phyloP scores from a whole-genome alignment of 441 rosid genomes.

The Eutrema salsugineum region DNA sequence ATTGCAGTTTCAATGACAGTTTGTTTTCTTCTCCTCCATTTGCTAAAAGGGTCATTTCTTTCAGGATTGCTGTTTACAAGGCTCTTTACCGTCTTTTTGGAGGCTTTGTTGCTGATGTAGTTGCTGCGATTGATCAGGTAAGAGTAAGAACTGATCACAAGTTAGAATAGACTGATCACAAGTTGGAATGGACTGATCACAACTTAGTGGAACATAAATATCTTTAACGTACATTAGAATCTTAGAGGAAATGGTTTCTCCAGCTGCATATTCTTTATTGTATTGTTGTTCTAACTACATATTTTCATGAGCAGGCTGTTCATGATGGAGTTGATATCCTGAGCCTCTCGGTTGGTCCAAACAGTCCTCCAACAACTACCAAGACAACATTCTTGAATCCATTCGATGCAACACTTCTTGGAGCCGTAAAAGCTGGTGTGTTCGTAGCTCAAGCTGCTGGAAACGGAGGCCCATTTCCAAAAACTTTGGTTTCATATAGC shows the following conservation, averaged over 20 bases:
- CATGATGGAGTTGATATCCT: slow-evolving; percentile 95
- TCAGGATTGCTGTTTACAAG: slow-evolving; percentile 96
- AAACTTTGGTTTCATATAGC: slow-evolving; percentile 86
- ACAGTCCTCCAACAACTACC: slow-evolving; percentile 87
- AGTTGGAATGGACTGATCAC: neutral
- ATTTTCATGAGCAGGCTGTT: slow-evolving; percentile 66
- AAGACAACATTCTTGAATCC: slow-evolving; percentile 88
- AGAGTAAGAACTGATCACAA: neutral
- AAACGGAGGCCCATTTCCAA: slow-evolving; percentile 94
- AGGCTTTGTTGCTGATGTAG: slow-evolving; percentile 94
- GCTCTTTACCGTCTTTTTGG: slow-evolving; percentile 95
- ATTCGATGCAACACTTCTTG: slow-evolving; percentile 89
- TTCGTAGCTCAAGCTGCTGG: slow-evolving; percentile 98
- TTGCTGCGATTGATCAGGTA: slow-evolving; percentile 99
- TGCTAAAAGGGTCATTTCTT: slow-evolving; percentile 10
- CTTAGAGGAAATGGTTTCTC: neutral
- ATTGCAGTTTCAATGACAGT: neutral
- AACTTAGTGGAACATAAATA: neutral
- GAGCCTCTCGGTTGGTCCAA: slow-evolving; percentile 96
- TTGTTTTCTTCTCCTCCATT: neutral
- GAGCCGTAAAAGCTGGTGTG: slow-evolving; percentile 93
- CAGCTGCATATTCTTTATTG: neutral
- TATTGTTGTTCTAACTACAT: neutral
- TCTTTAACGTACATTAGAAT: neutral
- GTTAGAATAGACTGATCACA: neutral